Percentiles rank a stretch among this genome's conserved stretches.
These are phyloP conservation scores for Pleurotus tuoliensis DNA, from an alignment of 768 basidiomycete species.

Conservation along the genomic window DNA sequence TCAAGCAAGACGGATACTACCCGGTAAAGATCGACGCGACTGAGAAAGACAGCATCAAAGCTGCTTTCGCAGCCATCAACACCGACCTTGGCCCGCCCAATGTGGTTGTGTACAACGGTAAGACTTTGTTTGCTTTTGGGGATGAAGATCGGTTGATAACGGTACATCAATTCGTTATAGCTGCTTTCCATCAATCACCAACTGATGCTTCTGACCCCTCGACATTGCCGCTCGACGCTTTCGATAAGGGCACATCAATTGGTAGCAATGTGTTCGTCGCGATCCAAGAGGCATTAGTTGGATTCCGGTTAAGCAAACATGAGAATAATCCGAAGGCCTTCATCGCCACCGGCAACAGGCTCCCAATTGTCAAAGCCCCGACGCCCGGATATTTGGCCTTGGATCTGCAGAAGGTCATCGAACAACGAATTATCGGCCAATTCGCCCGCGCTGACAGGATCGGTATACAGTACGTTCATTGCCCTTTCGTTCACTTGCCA, in stretches of 20 bases:
- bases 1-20: slow-evolving; percentile 19
- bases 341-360: slow-evolving; percentile 27
- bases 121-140: slow-evolving; percentile 7
- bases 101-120: slow-evolving; percentile 44
- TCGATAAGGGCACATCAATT: slow-evolving; percentile 13
- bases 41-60: slow-evolving; percentile 24
- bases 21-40: slow-evolving; percentile 35
- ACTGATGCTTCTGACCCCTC: slow-evolving; percentile 17
- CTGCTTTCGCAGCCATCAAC: slow-evolving; percentile 33
- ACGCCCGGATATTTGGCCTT: slow-evolving; percentile 12
- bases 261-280: slow-evolving; percentile 18
- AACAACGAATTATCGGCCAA: slow-evolving; percentile 18
- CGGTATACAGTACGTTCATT: slow-evolving; percentile 14
- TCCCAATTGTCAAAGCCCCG: slow-evolving; percentile 17
- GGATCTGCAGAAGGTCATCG: slow-evolving; percentile 21
- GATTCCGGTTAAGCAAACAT: slow-evolving; percentile 17
- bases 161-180: slow-evolving; percentile 1
- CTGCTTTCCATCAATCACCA: slow-evolving; percentile 12
- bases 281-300: slow-evolving; percentile 22
- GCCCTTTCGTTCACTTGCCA: not conserved
- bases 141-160: not conserved
- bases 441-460: slow-evolving; percentile 16
- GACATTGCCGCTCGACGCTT: slow-evolving; percentile 18
- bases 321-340: slow-evolving; percentile 23
- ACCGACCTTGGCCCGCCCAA: slow-evolving; percentile 37